A percentile compares a stretch with the other conserved stretches of the same genome.
These are phyloP conservation scores for Parsonsia alboflavescens DNA, from an alignment of 257 asterid species.

Conservation along the genomic window DNA sequence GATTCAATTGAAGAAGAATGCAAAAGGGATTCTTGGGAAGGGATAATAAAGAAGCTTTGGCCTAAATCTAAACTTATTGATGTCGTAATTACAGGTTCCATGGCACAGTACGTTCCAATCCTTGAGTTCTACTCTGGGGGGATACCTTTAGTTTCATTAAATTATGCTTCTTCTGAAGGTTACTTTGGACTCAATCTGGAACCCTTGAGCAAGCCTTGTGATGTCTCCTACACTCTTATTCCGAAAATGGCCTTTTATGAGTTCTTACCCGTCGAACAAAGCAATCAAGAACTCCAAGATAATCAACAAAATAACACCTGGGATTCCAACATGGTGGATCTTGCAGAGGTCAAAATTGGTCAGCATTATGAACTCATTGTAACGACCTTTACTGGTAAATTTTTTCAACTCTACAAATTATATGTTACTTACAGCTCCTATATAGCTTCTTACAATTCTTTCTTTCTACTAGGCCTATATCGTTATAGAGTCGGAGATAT, in stretches of 20 bases:
- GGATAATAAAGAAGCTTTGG: conserved; percentile 8
- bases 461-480: neutral
- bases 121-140: neutral
- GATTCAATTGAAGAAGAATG: neutral
- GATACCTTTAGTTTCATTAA: neutral
- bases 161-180: neutral
- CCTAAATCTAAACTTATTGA: neutral
- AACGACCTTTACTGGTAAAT: neutral
- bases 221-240: neutral
- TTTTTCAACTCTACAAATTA: neutral
- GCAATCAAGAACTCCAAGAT: neutral
- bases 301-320: neutral
- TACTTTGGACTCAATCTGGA: neutral
- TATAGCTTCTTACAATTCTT: neutral
- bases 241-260: conserved; percentile 11
- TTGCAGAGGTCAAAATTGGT: neutral
- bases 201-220: neutral
- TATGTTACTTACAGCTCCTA: too few relatives aligned
- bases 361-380: neutral
- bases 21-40: conserved; percentile 1
- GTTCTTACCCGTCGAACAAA: neutral
- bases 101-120: conserved; percentile 5
- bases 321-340: neutral
- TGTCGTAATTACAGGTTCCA: conserved; percentile 1
- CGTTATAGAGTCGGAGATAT: neutral